These are phyloP conservation scores for Basidioascus undulatus DNA, from an alignment of 768 basidiomycete genomes.

Conservation along the genomic window DNA sequence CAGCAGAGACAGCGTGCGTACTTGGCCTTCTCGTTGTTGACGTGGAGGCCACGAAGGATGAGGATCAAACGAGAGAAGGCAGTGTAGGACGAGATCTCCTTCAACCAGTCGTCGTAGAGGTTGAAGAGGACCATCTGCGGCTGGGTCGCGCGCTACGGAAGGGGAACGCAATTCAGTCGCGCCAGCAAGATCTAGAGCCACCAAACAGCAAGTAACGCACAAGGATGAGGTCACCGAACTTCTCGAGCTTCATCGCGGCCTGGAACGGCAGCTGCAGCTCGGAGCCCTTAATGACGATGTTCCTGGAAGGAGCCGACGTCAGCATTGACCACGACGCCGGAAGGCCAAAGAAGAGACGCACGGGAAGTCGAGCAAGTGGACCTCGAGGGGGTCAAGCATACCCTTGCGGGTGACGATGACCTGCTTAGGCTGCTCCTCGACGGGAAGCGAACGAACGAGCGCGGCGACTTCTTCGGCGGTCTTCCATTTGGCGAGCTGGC, in stretches of 20 bases:
- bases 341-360: no score
- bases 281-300: slow-evolving; percentile 98
- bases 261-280: slow-evolving; percentile 98
- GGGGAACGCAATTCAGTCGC: background rate
- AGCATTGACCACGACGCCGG: no score
- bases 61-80: slow-evolving; percentile 95
- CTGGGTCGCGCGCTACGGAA: slow-evolving; percentile 55
- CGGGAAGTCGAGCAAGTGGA: slow-evolving; percentile 98
- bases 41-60: slow-evolving; percentile 87
- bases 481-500: slow-evolving; percentile 98
- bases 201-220: slow-evolving; percentile 20
- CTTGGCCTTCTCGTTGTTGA: slow-evolving; percentile 99
- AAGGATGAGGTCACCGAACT: slow-evolving; percentile 92
- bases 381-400: slow-evolving; percentile 84
- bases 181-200: slow-evolving; percentile 4
- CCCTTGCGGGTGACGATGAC: slow-evolving; percentile 99
- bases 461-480: slow-evolving; percentile 99
- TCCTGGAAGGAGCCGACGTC: no score
- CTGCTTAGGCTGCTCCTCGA: slow-evolving; percentile 98
- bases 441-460: slow-evolving; percentile 85
- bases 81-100: slow-evolving; percentile 94
- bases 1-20: no score
- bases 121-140: slow-evolving; percentile 98
- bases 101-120: slow-evolving; percentile 97
- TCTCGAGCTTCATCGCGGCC: slow-evolving; percentile 99